A percentile compares a stretch with the other conserved stretches of the same genome.
These are phyloP conservation scores for Xanthoceras sorbifolium DNA, from an alignment of 345 rosid species.

Conservation along the genomic window DNA sequence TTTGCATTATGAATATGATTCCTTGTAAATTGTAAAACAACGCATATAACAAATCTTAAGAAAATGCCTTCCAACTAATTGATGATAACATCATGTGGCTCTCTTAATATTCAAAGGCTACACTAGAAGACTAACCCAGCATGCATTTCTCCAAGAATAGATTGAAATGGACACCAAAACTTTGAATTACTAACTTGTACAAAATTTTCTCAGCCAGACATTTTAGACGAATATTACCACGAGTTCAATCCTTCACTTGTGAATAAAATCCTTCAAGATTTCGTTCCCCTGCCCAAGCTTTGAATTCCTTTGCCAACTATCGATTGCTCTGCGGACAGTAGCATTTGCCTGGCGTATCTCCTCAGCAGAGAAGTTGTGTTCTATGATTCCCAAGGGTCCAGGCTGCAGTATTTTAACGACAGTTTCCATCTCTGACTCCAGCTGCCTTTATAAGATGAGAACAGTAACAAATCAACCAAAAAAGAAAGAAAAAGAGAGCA, in stretches of 20 bases:
- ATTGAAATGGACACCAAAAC: not conserved
- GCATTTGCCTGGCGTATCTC: constrained; percentile 67
- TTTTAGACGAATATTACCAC: not conserved
- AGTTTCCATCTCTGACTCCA: constrained; percentile 84
- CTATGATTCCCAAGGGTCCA: constrained; percentile 82
- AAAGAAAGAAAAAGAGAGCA: not conserved
- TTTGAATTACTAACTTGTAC: not conserved
- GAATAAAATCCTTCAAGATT: constrained; percentile 55
- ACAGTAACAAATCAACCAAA: not conserved
- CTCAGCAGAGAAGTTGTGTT: constrained; percentile 78
- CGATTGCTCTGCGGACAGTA: constrained; percentile 60
- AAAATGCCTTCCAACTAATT: not conserved
- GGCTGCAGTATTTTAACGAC: constrained; percentile 83
- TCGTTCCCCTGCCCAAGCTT: constrained; percentile 46
- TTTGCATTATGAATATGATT: not conserved
- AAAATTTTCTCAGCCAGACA: not conserved
- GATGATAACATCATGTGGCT: not conserved
- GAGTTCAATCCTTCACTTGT: constrained; percentile 30
- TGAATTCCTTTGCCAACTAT: constrained; percentile 67
- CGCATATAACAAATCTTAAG: not conserved
- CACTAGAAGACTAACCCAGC: not conserved
- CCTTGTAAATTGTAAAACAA: not conserved
- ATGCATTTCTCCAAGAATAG: constrained; percentile 10
- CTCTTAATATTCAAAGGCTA: not conserved
- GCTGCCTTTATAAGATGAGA: constrained; percentile 49